Base-by-base conservation (phyloP, 768 basidiomycete species). In the Hirschioporus abietinus region DNA sequence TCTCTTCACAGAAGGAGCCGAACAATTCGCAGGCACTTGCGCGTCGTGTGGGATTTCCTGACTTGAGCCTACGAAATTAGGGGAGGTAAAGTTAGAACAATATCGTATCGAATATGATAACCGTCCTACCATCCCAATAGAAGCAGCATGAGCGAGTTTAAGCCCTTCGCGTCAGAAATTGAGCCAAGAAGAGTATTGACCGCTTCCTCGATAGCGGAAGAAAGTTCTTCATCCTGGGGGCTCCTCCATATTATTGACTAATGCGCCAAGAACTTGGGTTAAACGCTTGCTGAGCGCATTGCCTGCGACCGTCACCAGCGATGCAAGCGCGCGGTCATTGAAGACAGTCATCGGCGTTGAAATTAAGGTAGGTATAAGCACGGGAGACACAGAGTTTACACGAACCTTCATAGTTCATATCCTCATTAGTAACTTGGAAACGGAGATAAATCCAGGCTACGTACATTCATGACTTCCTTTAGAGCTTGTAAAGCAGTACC, bases 341-440 rank as follows among this genome's bases (percentile, higher is more conserved):
- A 98, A 99, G 9, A 90, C 87, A 2, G 95, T 88, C 86, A 99
- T 96, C 0, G 96, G 97, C 7, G 85, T 85, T 5, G 91, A 86
- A 57, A 92, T 95, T 67, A 99, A 81, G 0, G 95, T 96, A 0
- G 96, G 97, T 66, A 99, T 93, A 66, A 99, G 81, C 23, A 98
- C 92, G 0, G 97, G 97, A 92, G 99, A 99, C 57, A 99, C 95
- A 10, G 92, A 95, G 57, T 90, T 84, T 17, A 96, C 93, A 42
- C 96, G 93, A 71, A 98, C 92, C 92, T 95, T 74, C 60, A 42
- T 65, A 60, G 35, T 35, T 67, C 35, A 23, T 35, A 25, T 35
- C 6, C 34, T 23, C 1, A 34, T 15, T 15, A 61, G n/a, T 24
- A 58, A 18, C 27, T 8, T 24, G 30, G 26, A 60, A 27, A 57